Evolutionary conservation across 2,329 filamentous ascomycete genomes (phyloP), one percentile per base, ranked within the genome.

Genomic region (Rutstroemia sp.): DNA sequence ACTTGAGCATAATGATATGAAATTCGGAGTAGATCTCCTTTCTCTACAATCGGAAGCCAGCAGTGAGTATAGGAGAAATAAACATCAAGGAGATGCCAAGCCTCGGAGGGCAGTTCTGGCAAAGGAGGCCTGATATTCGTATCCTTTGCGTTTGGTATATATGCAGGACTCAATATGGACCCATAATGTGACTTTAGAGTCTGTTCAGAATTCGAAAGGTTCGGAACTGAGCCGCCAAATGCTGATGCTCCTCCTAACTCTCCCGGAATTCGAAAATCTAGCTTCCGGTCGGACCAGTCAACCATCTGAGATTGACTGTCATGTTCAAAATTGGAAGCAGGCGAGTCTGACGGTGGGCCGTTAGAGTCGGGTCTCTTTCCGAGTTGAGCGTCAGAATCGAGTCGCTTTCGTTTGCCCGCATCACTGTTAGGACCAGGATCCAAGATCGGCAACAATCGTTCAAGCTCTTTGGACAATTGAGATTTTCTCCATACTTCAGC

Each of bases 51-150:
- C 0, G 88, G 88, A 25, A 92, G 76, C 88, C 88, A 92, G 53
- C 80, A 83, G 67, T 91, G 86, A 0, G 84, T 88, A 63, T 88
- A 89, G 1, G 86, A 81, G 58, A 89, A 87, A 67, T 89, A 91
- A 4, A 87, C 77, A 61, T 90, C 85, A 40, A 91, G 72, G 4
- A 91, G 75, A 57, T 67, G 63, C 67, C 67, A 69, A 1, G 67
- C 66, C 23, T 68, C 65, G 4, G 65, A 64, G 16, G 67, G 67
- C 16, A 69, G 60, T 19, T 66, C 64, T 23, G 64, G 62, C 17
- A 63, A 21, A 7, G 55, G 55, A 10, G 52, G 16, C 21, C 8
- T 50, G n/a, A 55, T 44, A 39, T 44, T 58, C 14, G 40, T 49
- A 25, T 57, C 57, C 39, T 46, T 42, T n/a, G 53, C 42, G 34